Evolutionary conservation across 129 eudicot genomes (phyloP), one percentile per base, ranked within the genome.

Genomic region (Flaveria ramosissima): DNA sequence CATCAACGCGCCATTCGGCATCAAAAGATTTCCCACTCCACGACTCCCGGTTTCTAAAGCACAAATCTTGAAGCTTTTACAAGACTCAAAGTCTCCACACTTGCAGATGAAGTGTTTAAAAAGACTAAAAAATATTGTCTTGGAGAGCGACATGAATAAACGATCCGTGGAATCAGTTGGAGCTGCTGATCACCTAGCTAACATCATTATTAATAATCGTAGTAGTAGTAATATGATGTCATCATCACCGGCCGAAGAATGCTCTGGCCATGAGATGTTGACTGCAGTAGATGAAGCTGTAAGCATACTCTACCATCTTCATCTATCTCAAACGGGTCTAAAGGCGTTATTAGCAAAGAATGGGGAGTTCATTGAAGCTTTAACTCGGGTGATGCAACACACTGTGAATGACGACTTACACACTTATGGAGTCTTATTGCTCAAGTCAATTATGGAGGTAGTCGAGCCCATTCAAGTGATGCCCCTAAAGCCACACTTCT

Each of bases 1-100:
- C 32, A 76, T 87, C 30, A 85, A 89, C 27, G 86, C 85, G 1
- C 83, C 91, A 21, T 71, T 74, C 16, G 94, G 94, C 36, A 24
- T 89, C 39, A 85, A 86, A 70, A 84, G 95, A 48, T 73, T 86
- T 51, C 96, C 89, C 14, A 87, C 96, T 0, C 92, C 96, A 4
- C 84, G 84, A 15, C 79, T 86, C 20, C 96, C 90, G 3, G 45
- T 81, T 61, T 78, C 76, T n/a, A 81, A 77, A 83, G 6, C 90
- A 9, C 92, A 90, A 64, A 65, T 90, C 50, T 13, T 69, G 42
- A 90, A 90, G 69, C 89, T 90, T 48, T 77, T 90, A 36, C 72
- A 77, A 14, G 88, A 85, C 1, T 86, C 90, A n/a, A 62, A 69
- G 61, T 46, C 83, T 10, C 84, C 89, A 3, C 80, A 81, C 9